A percentile compares a stretch with the other conserved stretches of the same genome.
These are phyloP conservation scores for Trichoderma simmonsii DNA, from an alignment of 2,329 filamentous ascomycete genomes.

Conservation along the genomic window DNA sequence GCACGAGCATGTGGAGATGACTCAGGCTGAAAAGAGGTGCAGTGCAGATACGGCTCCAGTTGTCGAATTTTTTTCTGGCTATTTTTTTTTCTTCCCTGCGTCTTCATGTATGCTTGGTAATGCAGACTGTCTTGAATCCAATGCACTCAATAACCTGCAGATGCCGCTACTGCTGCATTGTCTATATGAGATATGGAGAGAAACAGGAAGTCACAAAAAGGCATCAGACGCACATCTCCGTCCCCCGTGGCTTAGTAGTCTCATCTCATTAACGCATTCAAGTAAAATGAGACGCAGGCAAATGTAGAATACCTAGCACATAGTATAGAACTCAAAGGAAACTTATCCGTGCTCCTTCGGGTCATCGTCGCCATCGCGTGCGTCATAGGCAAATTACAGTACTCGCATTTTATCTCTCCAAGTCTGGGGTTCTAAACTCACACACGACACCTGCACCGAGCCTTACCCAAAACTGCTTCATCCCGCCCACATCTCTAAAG, in stretches of 20 bases:
- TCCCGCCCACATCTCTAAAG: neutral
- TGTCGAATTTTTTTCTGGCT: neutral
- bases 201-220: neutral
- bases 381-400: conserved; percentile 7
- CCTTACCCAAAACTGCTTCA: conserved; percentile 2
- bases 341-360: neutral
- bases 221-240: neutral
- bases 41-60: neutral
- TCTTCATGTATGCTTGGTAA: neutral
- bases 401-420: neutral
- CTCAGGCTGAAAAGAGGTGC: conserved; percentile 1
- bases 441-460: neutral
- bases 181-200: neutral
- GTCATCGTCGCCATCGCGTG: neutral
- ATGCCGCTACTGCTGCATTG: conserved; percentile 1
- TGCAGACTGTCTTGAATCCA: neutral
- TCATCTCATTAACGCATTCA: neutral
- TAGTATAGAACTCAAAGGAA: neutral
- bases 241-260: neutral
- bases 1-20: conserved; percentile 16
- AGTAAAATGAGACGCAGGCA: neutral
- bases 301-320: neutral
- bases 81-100: neutral
- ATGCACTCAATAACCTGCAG: neutral
- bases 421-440: conserved; percentile 7